phyloP scores from a whole-genome alignment of 331 rosid genomes.

The Rosa hybrid region DNA sequence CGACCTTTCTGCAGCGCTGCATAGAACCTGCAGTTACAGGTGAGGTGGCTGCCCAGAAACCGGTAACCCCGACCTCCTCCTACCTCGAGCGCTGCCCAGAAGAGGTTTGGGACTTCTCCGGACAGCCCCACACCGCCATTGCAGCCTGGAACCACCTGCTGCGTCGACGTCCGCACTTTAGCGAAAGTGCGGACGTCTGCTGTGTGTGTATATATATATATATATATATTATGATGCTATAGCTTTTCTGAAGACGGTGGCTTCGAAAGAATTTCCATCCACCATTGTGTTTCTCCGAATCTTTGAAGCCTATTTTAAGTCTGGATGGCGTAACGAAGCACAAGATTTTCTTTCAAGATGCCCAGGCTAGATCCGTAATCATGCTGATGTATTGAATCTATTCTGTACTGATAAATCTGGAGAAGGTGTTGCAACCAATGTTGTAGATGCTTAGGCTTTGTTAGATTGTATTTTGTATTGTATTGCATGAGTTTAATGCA shows the following conservation, averaged over 20 bases:
- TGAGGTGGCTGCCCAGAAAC: too few relatives aligned
- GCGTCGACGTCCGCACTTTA: too few relatives aligned
- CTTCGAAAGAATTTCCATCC: conserved; percentile 61
- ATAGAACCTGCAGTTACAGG: too few relatives aligned
- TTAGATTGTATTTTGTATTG: conserved; percentile 23
- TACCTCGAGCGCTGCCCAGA: too few relatives aligned
- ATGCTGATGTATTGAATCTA: conserved; percentile 69
- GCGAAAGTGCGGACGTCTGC: too few relatives aligned
- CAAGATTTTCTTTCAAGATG: conserved; percentile 28
- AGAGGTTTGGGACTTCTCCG: too few relatives aligned
- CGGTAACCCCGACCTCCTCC: too few relatives aligned
- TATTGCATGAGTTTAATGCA: conserved; percentile 37
- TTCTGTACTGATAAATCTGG: conserved; percentile 28
- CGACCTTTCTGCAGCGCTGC: too few relatives aligned
- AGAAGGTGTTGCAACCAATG: background rate
- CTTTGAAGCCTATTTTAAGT: conserved; percentile 60
- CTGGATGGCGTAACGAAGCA: conserved; percentile 60
- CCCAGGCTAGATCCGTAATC: conserved; percentile 13
- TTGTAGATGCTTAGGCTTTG: conserved; percentile 48
- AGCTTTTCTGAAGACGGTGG: conserved; percentile 54
- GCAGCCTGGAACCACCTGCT: too few relatives aligned
- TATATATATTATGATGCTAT: conserved; percentile 40
- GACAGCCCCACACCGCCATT: too few relatives aligned
- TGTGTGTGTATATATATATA: too few relatives aligned
- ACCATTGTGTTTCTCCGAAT: conserved; percentile 44